Conservation (phyloP, 2,329 filamentous ascomycete genomes). For the Calonectria leucothoes region DNA sequence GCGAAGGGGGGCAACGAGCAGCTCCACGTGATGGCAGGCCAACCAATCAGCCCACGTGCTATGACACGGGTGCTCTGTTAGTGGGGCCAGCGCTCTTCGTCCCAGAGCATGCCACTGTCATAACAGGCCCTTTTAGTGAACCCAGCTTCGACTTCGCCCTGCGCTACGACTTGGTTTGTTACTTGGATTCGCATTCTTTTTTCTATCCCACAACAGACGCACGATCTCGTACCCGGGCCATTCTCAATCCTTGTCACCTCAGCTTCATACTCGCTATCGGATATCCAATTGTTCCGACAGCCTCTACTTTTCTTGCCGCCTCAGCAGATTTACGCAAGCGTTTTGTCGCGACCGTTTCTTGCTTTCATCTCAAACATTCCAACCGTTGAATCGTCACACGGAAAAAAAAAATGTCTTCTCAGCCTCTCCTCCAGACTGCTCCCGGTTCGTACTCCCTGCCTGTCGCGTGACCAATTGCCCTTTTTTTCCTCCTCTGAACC, state of each 20-base stretch:
- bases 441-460: constrained; percentile 72
- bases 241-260: background rate
- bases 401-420: constrained; percentile 81
- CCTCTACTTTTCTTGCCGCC: background rate
- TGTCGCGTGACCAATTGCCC: background rate
- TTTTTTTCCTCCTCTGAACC: background rate
- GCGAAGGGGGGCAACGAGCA: constrained; percentile 35
- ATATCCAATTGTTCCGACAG: background rate
- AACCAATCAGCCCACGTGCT: constrained; percentile 48
- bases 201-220: constrained; percentile 6
- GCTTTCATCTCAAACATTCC: background rate
- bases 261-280: background rate
- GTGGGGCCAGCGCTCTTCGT: constrained; percentile 28
- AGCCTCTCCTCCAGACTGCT: constrained; percentile 94
- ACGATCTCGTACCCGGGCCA: background rate
- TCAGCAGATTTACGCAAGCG: background rate
- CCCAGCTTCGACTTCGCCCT: constrained; percentile 15
- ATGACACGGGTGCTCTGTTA: constrained; percentile 21
- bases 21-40: constrained; percentile 43
- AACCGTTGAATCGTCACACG: background rate
- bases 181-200: background rate
- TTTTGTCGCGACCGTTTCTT: constrained; percentile 4
- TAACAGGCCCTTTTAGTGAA: constrained; percentile 25
- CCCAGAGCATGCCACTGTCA: constrained; percentile 33
- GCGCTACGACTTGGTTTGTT: background rate